phyloP scores from a whole-genome alignment of 257 asterid species.

The Fraxinus pennsylvanica region DNA sequence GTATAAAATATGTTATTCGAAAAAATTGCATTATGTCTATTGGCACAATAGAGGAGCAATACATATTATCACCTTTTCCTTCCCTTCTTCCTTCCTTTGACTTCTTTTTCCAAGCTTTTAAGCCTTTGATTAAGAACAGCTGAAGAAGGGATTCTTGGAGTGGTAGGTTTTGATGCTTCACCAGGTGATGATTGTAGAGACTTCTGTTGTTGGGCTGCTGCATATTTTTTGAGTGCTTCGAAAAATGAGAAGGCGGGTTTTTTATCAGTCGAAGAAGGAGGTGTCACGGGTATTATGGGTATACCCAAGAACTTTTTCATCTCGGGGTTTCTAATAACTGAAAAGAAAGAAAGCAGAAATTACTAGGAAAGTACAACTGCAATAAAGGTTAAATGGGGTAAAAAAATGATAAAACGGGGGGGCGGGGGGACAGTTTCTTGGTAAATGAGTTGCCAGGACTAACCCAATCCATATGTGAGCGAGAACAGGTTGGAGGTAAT shows the following conservation, averaged over 20 bases:
- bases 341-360: constrained; percentile 7
- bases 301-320: constrained; percentile 66
- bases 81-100: constrained; percentile 76
- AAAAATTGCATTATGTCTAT: neutral
- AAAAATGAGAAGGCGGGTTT: constrained; percentile 62
- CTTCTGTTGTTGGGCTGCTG: constrained; percentile 49
- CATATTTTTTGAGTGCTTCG: constrained; percentile 54
- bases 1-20: neutral
- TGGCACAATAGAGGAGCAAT: neutral
- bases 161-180: constrained; percentile 38
- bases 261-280: constrained; percentile 38
- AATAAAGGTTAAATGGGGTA: neutral
- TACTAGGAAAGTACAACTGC: neutral
- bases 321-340: constrained; percentile 62
- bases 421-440: neutral
- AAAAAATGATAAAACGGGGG: neutral
- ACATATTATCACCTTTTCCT: constrained; percentile 50
- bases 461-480: constrained; percentile 73
- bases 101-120: constrained; percentile 78
- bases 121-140: constrained; percentile 59
- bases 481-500: constrained; percentile 84
- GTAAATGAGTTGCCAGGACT: constrained; percentile 27
- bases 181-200: constrained; percentile 36
- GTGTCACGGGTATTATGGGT: constrained; percentile 58
- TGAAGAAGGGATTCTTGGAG: constrained; percentile 41